Conservation (phyloP, 176 grass and related monocot species). For the Pharus latifolius region DNA sequence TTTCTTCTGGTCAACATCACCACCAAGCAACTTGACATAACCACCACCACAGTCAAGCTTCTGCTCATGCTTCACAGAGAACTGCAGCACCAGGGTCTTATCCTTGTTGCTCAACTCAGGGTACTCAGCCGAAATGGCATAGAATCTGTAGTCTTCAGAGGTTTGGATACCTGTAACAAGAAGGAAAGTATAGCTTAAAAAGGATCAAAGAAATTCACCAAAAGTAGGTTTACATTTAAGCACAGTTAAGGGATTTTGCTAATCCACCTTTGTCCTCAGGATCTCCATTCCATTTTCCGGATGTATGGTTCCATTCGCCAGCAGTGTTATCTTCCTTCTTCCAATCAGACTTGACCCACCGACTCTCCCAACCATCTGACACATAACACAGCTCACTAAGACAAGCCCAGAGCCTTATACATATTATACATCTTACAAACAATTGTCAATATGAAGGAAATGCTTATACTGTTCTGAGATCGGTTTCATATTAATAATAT, state of each 20-base stretch:
- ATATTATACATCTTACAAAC: not conserved
- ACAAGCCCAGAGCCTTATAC: not conserved
- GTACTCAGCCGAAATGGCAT: slow-evolving; percentile 79
- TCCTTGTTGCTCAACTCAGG: slow-evolving; percentile 89
- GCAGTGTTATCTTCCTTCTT: slow-evolving; percentile 71
- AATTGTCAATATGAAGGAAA: not conserved
- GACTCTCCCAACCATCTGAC: slow-evolving; percentile 75
- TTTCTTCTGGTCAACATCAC: slow-evolving; percentile 91
- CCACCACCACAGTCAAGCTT: slow-evolving; percentile 94
- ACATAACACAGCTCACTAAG: slow-evolving; percentile 9
- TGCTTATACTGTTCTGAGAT: not conserved
- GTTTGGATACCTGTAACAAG: slow-evolving; percentile 70
- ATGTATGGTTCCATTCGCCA: slow-evolving; percentile 85
- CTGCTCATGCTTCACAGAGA: slow-evolving; percentile 93
- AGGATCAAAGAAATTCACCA: not conserved
- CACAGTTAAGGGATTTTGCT: too few species aligned
- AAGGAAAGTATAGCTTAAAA: not conserved
- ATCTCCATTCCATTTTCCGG: slow-evolving; percentile 83
- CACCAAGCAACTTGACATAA: slow-evolving; percentile 79
- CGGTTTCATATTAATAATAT: not conserved
- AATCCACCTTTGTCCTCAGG: slow-evolving; percentile 70
- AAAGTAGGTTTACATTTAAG: not conserved
- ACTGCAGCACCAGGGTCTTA: slow-evolving; percentile 82
- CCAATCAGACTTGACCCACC: slow-evolving; percentile 90
- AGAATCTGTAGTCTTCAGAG: slow-evolving; percentile 84